A percentile compares a stretch with the other conserved stretches of the same genome.
These are phyloP conservation scores for Rhizopogon roseolus DNA, from an alignment of 768 basidiomycete species.

Conservation along the genomic window DNA sequence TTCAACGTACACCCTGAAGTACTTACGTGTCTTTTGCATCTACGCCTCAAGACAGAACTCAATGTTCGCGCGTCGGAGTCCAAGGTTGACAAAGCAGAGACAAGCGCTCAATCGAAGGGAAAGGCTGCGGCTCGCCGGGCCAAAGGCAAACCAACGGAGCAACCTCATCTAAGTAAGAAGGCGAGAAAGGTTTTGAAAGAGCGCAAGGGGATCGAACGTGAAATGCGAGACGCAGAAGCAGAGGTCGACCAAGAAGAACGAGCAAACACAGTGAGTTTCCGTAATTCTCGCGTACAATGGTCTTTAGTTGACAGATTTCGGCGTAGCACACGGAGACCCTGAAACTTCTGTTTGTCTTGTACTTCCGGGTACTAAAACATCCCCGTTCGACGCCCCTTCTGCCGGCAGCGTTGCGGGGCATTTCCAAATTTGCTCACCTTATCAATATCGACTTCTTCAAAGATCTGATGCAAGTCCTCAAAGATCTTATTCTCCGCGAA, in stretches of 20 bases:
- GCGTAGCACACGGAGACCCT: slow-evolving; percentile 94
- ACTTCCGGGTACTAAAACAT: slow-evolving; percentile 93
- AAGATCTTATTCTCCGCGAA: slow-evolving; percentile 62
- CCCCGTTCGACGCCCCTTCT: slow-evolving; percentile 74
- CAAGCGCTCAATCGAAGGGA: slow-evolving; percentile 38
- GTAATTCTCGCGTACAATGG: slow-evolving; percentile 3
- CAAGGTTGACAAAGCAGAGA: slow-evolving; percentile 50
- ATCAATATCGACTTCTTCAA: slow-evolving; percentile 99
- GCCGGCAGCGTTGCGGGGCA: slow-evolving; percentile 84
- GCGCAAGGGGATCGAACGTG: slow-evolving; percentile 83
- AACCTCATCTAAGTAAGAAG: slow-evolving; percentile 89
- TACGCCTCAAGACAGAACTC: slow-evolving; percentile 86
- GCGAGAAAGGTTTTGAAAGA: slow-evolving; percentile 82
- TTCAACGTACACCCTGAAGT: slow-evolving; percentile 90
- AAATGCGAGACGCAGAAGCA: slow-evolving; percentile 91
- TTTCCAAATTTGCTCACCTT: slow-evolving; percentile 90
- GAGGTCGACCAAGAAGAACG: slow-evolving; percentile 92
- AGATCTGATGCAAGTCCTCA: slow-evolving; percentile 85
- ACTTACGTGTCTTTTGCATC: slow-evolving; percentile 74
- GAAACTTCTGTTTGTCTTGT: slow-evolving; percentile 93
- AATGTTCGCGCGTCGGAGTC: slow-evolving; percentile 73
- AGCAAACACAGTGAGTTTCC: slow-evolving; percentile 60
- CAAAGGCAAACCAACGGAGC: slow-evolving; percentile 55
- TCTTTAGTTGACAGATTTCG: slow-evolving; percentile 14
- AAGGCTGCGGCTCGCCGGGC: slow-evolving; percentile 38